Evolutionary conservation across 2,329 filamentous ascomycete species (phyloP), one percentile per base, ranked within the genome.

Genomic region (Lachnellula cervina): DNA sequence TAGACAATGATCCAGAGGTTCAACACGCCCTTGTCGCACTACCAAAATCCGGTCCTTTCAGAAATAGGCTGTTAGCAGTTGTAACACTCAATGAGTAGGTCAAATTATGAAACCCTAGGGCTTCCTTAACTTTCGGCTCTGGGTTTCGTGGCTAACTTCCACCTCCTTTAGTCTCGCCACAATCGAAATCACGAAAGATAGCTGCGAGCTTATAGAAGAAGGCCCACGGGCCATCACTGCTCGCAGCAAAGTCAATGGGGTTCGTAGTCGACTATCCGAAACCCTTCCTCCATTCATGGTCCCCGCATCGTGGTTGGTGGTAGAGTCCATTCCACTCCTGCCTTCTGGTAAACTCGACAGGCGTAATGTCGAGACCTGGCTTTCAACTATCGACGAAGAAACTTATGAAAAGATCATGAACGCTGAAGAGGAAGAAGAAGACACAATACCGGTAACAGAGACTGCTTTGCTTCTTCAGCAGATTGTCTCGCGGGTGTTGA

Each of bases 141-240:
- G 21, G 3, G 21, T 16, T 17, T 7, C 8, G 16, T 6, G 14
- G 17, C 37, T 47, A 17, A 47, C 44, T 17, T 47, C 9, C 9
- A 16, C 21, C 4, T 47, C 6, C 25, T 16, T 14, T 8, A 47
- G 44, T 62, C 79, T 79, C 25, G 83, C 83, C 66, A 32, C 43
- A 38, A 42, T 73, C 84, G 19, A 86, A 86, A 62, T 76, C 81
- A n/a, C 86, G 82, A 9, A 83, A 82, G 9, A 83, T 85, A 66
- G 69, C 85, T 2, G 82, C 84, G 8, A 74, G 82, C 42, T 72
- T 83, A 45, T 67, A 84, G 8, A 8, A n/a, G 23, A 52, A 9
- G 13, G 38, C 21, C 43, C 25, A 40, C 32, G 48, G 45, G 17
- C 25, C 52, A 25, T n/a, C 53, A 11, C 42, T 47, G 7, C 47